Conservation (phyloP, 2,329 filamentous ascomycete species). For the Bisporella sp. region DNA sequence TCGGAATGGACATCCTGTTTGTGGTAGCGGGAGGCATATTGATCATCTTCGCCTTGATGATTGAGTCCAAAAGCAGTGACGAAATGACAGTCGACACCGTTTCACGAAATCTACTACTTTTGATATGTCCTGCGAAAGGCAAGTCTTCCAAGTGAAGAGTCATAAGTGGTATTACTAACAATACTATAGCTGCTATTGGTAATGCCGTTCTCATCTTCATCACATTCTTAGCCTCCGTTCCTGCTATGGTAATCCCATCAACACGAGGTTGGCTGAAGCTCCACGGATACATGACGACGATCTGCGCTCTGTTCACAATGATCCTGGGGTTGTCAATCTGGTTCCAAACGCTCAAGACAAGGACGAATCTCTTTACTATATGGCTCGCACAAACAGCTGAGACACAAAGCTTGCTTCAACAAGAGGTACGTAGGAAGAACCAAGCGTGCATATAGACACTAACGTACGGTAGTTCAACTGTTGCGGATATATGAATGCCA, state of each 20-base stretch:
- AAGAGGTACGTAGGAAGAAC: conserved; percentile 43
- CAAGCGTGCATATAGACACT: not conserved
- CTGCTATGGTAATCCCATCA: conserved; percentile 61
- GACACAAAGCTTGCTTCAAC: conserved; percentile 64
- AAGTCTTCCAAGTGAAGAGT: conserved; percentile 18
- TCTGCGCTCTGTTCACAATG: conserved; percentile 57
- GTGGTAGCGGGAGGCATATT: conserved; percentile 42
- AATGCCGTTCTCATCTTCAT: conserved; percentile 67
- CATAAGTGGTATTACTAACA: conserved; percentile 15
- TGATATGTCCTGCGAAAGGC: conserved; percentile 46
- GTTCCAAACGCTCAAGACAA: conserved; percentile 65
- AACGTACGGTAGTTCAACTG: conserved; percentile 56
- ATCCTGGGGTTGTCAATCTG: conserved; percentile 61
- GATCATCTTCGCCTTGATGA: conserved; percentile 44
- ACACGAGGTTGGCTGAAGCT: conserved; percentile 64
- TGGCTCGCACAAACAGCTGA: conserved; percentile 51
- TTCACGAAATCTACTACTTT: conserved; percentile 43
- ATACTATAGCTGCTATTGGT: conserved; percentile 52
- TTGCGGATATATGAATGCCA: conserved; percentile 73
- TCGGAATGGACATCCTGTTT: conserved; percentile 44
- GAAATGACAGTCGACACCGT: conserved; percentile 40
- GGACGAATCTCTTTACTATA: conserved; percentile 51
- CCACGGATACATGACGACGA: conserved; percentile 56
- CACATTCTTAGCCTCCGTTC: conserved; percentile 63
- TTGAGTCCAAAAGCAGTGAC: conserved; percentile 34